Base-by-base conservation (phyloP, 2,329 filamentous ascomycete species). In the Nothophoma quercina region DNA sequence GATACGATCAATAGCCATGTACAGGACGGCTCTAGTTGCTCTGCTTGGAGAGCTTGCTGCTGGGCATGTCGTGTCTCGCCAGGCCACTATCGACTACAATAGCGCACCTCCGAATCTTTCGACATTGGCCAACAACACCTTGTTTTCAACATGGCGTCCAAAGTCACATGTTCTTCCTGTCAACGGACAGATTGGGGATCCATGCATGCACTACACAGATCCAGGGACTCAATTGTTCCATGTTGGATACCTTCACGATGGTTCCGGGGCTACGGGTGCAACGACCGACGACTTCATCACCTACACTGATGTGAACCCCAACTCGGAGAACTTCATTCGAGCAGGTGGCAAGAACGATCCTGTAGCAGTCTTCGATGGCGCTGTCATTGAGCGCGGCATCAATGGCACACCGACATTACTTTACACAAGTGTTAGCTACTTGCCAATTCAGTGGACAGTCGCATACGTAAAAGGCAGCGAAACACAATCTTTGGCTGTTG, bases 361-460 rank as follows among this genome's bases (percentile, higher is more conserved):
- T 0, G 53, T 79, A 13, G 76, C 76, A 34, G 76, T 80, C 13
- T 80, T 80, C 45, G 78, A 79, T 38, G 78, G 78, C 2, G 73
- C 72, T 13, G 75, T 79, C 13, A 78, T 79, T 36, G 76, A 78
- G 8, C 62, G 50, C 3, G 77, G 77, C 8, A 75, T 79, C 55
- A 73, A 77, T 18, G 77, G 76, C 13, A 73, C 69, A 5, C 76
- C 77, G 3, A 80, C 77, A 0, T 63, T 79, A 8, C 63, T 80
- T 2, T 80, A 80, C 53, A 79, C 78, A 3, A 77, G 75, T 2
- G 76, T 80, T 10, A 73, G 72, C 15, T 77, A 72, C 53, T 59
- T 79, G 7, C 78, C 78, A 0, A 79, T 80, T 10, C 73, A 78
- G 30, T 80, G 77, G 77, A 79, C 75, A 7, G 71, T 79, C 29